Evolutionary conservation across 2,329 filamentous ascomycete species (phyloP).

Genomic region (Ophiobolus disseminans): DNA sequence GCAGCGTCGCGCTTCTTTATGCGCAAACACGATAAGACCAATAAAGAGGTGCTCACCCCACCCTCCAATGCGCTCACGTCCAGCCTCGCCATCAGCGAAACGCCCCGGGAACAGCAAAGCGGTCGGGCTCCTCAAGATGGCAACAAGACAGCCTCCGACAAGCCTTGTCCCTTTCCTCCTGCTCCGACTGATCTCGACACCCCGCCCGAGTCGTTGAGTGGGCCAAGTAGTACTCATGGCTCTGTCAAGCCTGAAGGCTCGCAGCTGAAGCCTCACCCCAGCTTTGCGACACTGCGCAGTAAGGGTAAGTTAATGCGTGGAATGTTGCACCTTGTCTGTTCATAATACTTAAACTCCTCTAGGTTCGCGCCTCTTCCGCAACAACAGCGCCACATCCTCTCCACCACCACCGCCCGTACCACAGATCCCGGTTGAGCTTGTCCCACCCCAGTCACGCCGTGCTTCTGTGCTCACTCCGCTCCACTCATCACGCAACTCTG

Average conservation of each 20-base stretch:
- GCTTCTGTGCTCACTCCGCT: slow-evolving; percentile 1
- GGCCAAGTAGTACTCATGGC: neutral
- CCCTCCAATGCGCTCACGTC: slow-evolving; percentile 4
- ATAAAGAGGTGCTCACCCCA: slow-evolving; percentile 10
- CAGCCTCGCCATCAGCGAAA: neutral
- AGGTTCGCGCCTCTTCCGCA: slow-evolving; percentile 28
- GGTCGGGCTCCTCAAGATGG: neutral
- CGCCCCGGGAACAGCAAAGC: neutral
- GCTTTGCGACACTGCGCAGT: slow-evolving; percentile 18
- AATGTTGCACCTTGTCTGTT: neutral
- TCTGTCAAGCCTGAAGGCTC: neutral
- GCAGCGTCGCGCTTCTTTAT: slow-evolving; percentile 22
- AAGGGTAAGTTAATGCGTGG: slow-evolving; percentile 14
- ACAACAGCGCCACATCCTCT: slow-evolving; percentile 1
- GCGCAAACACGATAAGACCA: slow-evolving; percentile 9
- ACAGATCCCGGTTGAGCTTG: slow-evolving; percentile 15
- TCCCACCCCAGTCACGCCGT: slow-evolving; percentile 6
- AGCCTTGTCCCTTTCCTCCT: slow-evolving; percentile 1
- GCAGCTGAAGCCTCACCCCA: slow-evolving; percentile 15
- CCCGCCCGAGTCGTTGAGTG: neutral
- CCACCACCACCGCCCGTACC: slow-evolving; percentile 24
- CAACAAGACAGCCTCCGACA: neutral
- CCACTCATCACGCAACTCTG: slow-evolving; percentile 1
- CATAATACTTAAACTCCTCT: neutral
- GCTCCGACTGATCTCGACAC: neutral